Conservation (phyloP, 2,329 filamentous ascomycete species). For the Fonsecaea monophora region DNA sequence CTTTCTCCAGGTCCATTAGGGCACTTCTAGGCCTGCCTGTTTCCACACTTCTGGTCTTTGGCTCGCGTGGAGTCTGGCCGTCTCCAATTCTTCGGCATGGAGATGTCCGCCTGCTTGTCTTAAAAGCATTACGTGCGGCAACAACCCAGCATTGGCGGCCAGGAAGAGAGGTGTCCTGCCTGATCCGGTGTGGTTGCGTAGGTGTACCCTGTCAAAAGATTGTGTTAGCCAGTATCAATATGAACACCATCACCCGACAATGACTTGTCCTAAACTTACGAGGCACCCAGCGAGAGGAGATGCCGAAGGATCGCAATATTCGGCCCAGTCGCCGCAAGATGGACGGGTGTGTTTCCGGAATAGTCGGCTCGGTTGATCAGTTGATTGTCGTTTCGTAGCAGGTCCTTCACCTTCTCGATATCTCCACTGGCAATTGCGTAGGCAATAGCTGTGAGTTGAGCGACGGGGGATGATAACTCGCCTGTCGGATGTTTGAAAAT, state of each 20-base stretch:
- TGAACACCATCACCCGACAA: not conserved
- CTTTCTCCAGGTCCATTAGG: slow-evolving; percentile 12
- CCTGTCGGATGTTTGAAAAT: slow-evolving; percentile 74
- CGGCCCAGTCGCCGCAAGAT: slow-evolving; percentile 64
- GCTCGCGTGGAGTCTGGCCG: slow-evolving; percentile 58
- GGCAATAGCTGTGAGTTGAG: slow-evolving; percentile 76
- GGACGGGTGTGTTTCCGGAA: slow-evolving; percentile 75
- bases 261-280: slow-evolving; percentile 38
- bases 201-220: slow-evolving; percentile 53
- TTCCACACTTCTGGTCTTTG: slow-evolving; percentile 52
- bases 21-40: slow-evolving; percentile 50
- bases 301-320: slow-evolving; percentile 62
- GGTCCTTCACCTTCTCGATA: slow-evolving; percentile 67
- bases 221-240: slow-evolving; percentile 1
- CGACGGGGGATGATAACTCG: slow-evolving; percentile 62
- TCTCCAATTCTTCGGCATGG: slow-evolving; percentile 62
- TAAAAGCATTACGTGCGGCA: slow-evolving; percentile 61
- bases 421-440: slow-evolving; percentile 80
- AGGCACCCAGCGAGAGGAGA: slow-evolving; percentile 55
- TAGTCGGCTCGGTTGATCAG: slow-evolving; percentile 80
- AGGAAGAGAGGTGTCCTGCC: slow-evolving; percentile 64
- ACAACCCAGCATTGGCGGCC: slow-evolving; percentile 63
- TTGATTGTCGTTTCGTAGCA: slow-evolving; percentile 71
- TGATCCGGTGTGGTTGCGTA: slow-evolving; percentile 62
- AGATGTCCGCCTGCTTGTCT: slow-evolving; percentile 65